Evolutionary conservation across 225 moss, liverwort and hornwort species (phyloP).

Genomic region (Pleurozium schreberi): DNA sequence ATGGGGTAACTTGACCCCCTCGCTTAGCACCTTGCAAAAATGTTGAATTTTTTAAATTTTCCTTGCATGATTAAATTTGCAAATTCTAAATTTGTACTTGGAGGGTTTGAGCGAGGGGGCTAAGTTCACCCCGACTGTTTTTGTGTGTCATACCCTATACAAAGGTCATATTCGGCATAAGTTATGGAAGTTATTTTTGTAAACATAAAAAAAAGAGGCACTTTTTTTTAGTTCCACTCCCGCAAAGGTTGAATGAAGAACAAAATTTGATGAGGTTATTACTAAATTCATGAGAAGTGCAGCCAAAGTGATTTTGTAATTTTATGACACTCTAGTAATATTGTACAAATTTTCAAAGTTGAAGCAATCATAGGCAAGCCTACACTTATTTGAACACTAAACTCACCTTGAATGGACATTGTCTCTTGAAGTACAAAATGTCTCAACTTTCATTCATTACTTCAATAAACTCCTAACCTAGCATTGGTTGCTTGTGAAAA

Average conservation of each 20-base stretch:
- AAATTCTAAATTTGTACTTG: too few relatives aligned
- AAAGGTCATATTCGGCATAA: too few relatives aligned
- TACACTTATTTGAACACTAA: background rate
- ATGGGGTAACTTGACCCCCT: too few relatives aligned
- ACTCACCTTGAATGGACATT: background rate
- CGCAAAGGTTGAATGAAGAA: background rate
- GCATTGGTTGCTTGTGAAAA: background rate
- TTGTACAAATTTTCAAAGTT: background rate
- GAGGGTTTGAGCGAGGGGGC: too few relatives aligned
- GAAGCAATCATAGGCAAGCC: background rate
- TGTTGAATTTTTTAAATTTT: too few relatives aligned
- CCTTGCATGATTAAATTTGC: too few relatives aligned
- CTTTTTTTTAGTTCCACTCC: background rate
- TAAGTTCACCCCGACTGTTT: too few relatives aligned
- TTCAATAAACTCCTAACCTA: too few relatives aligned
- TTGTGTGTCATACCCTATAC: too few relatives aligned
- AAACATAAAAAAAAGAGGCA: too few relatives aligned
- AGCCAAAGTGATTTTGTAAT: background rate
- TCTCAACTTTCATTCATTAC: background rate
- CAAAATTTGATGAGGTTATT: background rate
- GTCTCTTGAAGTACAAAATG: background rate
- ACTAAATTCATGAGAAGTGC: background rate
- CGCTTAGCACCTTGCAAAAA: too few relatives aligned
- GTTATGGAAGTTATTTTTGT: too few relatives aligned
- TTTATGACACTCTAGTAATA: background rate